Evolutionary conservation across 106 monocot species (phyloP).

Genomic region (Hemerocallis citrina): DNA sequence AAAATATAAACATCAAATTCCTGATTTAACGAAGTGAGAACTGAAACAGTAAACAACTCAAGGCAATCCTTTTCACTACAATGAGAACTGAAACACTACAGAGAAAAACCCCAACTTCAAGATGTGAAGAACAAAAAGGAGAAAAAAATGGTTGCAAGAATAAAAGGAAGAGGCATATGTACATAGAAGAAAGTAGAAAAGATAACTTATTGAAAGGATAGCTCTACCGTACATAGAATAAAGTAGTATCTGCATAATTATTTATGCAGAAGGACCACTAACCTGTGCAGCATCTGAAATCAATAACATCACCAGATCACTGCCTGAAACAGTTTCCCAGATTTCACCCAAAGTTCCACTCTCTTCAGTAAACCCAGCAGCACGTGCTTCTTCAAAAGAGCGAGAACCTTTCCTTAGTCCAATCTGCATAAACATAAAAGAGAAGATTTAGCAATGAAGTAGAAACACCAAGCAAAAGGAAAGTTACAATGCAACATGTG

Average conservation of each 20-base stretch:
- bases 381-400: constrained; percentile 81
- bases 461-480: background rate
- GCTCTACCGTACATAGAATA: background rate
- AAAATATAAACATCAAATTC: background rate
- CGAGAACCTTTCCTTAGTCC: constrained; percentile 79
- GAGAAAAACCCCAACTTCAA: too few relatives aligned
- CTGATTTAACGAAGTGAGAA: too few relatives aligned
- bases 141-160: background rate
- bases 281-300: constrained; percentile 98
- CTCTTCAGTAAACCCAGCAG: constrained; percentile 88
- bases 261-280: constrained; percentile 3
- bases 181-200: background rate
- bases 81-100: too few relatives aligned
- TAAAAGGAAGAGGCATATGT: background rate
- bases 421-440: constrained; percentile 39
- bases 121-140: too few relatives aligned
- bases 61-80: too few relatives aligned
- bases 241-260: too few relatives aligned
- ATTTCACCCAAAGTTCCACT: constrained; percentile 90
- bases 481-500: background rate
- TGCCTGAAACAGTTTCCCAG: constrained; percentile 76
- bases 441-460: background rate
- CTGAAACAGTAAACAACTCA: too few relatives aligned
- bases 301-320: constrained; percentile 71
- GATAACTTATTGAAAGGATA: background rate